Evolutionary conservation across 108 stramenopile genomes (phyloP), one percentile per base, ranked within the genome.

Genomic region (Cyclostephanos tholiformis): DNA sequence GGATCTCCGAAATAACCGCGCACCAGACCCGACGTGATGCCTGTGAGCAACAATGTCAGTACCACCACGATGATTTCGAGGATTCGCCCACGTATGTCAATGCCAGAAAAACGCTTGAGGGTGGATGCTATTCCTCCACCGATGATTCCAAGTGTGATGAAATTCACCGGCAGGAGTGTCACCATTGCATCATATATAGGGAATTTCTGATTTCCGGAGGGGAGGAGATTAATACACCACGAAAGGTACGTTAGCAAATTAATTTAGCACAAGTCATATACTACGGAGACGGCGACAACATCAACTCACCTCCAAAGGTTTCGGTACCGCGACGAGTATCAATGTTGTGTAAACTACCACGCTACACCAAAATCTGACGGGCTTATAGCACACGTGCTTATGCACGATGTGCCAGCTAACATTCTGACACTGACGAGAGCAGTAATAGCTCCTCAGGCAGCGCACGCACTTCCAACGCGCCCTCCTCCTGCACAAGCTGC

Each of bases 331-430:
- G n/a, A 84, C 44, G 26, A 90, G 60, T 35, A 72, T 68, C 11
- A 67, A 76, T 55, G 77, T 36, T 13, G 82, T 82, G 63, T 93
- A 92, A 6, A 93, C 85, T 14, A 84, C 80, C 22, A 91, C 86
- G 41, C 87, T 87, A 85, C 81, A 86, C 81, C 86, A 87, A 71
- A 88, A 90, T 57, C 91, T 85, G 49, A 65, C 78, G 23, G 92
- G 91, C 72, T 96, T 96, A 84, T 96, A 96, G 82, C 95, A 96
- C 26, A 96, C 86, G 72, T 96, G 92, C 83, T 96, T 96, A 77
- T 96, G 95, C 35, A 93, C 88, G 77, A 96, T 91, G 68, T 96
- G 95, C 95, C 95, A 96, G 50, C 89, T 89, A 17, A 96, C 92
- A 82, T 96, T 96, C 73, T 96, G 94, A 74, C 95, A 96, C 53